These are phyloP conservation scores for Leccinum variicolor DNA, from an alignment of 768 basidiomycete genomes.

Conservation along the genomic window DNA sequence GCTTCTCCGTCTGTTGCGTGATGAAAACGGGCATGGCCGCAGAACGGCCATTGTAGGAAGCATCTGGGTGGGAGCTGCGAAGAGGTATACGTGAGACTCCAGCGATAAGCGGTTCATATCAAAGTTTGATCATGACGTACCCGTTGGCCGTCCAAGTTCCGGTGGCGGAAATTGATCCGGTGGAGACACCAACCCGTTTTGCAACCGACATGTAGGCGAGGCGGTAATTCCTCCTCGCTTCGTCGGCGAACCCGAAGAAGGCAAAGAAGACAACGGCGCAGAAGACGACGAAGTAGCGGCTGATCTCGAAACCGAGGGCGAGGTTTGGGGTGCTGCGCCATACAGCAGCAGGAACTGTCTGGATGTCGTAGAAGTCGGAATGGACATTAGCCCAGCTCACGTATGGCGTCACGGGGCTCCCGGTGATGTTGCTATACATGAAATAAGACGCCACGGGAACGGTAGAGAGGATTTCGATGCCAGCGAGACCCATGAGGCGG, in stretches of 20 bases:
- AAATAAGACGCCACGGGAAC: conserved; percentile 35
- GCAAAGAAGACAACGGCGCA: conserved; percentile 60
- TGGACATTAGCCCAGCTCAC: conserved; percentile 49
- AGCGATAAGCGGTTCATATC: neutral
- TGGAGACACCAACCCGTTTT: conserved; percentile 32
- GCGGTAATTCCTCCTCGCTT: conserved; percentile 58
- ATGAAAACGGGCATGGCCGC: conserved; percentile 43
- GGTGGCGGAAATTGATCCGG: conserved; percentile 19
- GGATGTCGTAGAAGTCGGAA: conserved; percentile 35
- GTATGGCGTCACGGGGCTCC: conserved; percentile 33
- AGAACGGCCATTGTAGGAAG: conserved; percentile 19
- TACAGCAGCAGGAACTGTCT: conserved; percentile 35
- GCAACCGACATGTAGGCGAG: conserved; percentile 37
- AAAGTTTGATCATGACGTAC: conserved; percentile 18
- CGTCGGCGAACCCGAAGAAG: conserved; percentile 70
- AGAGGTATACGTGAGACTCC: neutral
- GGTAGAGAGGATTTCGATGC: conserved; percentile 41
- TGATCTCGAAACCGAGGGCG: conserved; percentile 35
- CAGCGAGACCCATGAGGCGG: conserved; percentile 57
- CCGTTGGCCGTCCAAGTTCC: conserved; percentile 24
- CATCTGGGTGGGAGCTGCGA: conserved; percentile 21
- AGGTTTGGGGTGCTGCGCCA: conserved; percentile 36
- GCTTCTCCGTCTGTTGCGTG: conserved; percentile 41
- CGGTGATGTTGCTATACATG: conserved; percentile 32
- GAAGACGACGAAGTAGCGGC: conserved; percentile 45